Percentiles rank a stretch among this genome's conserved stretches.
These are phyloP conservation scores for Calonectria naviculata DNA, from an alignment of 2,329 filamentous ascomycete species.

Conservation along the genomic window DNA sequence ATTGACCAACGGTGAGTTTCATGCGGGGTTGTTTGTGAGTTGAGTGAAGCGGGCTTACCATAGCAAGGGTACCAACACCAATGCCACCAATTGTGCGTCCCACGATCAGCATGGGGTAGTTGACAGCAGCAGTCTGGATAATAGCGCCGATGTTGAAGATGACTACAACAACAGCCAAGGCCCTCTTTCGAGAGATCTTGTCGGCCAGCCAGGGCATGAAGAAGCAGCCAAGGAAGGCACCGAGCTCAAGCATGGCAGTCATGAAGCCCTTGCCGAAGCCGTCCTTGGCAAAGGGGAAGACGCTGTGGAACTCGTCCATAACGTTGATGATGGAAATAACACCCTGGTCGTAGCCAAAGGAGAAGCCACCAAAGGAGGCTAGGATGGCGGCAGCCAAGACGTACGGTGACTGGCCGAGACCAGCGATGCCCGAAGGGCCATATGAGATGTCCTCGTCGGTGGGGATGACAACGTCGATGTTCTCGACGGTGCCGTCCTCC, in stretches of 20 bases:
- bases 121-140: conserved; percentile 61
- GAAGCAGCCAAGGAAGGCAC: conserved; percentile 25
- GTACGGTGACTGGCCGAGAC: conserved; percentile 37
- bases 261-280: conserved; percentile 34
- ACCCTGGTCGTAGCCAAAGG: conserved; percentile 48
- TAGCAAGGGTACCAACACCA: conserved; percentile 61
- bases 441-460: conserved; percentile 10
- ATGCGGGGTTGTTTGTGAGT: background rate
- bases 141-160: conserved; percentile 66
- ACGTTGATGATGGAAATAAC: conserved; percentile 54
- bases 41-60: conserved; percentile 45
- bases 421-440: conserved; percentile 6
- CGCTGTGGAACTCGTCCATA: conserved; percentile 54
- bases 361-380: conserved; percentile 43
- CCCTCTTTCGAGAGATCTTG: conserved; percentile 61
- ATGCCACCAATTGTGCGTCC: conserved; percentile 67
- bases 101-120: conserved; percentile 59
- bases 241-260: conserved; percentile 43
- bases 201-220: conserved; percentile 21
- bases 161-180: conserved; percentile 60
- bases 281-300: conserved; percentile 46
- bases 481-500: conserved; percentile 23
- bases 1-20: background rate
- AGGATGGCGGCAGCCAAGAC: conserved; percentile 55
- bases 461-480: conserved; percentile 14